phyloP scores from a whole-genome alignment of 225 moss, liverwort and hornwort species.

The Rhytidiadelphus loreus region DNA sequence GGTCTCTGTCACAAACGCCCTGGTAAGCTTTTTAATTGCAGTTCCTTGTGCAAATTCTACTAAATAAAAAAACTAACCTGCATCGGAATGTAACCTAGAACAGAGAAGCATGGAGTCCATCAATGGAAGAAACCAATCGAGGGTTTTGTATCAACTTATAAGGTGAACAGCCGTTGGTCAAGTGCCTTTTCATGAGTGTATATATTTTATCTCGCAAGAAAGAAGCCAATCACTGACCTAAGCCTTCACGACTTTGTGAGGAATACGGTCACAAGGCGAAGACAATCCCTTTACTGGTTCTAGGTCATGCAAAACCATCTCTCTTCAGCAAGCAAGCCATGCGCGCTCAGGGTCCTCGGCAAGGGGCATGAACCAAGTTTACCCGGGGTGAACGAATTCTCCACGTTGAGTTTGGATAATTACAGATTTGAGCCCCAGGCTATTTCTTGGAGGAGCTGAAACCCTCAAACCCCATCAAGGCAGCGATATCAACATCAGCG shows the following conservation, averaged over 20 bases:
- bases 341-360: background rate
- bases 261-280: background rate
- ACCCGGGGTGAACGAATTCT: background rate
- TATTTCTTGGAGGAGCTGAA: constrained; percentile 70
- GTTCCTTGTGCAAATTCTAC: background rate
- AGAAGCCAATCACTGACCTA: background rate
- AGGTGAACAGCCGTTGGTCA: background rate
- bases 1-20: background rate
- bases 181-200: background rate
- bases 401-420: background rate
- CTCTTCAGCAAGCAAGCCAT: background rate
- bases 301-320: background rate
- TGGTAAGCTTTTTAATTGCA: background rate
- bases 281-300: background rate
- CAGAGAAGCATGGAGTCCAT: background rate
- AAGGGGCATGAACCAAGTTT: background rate
- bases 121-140: background rate
- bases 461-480: constrained; percentile 90
- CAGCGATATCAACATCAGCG: constrained; percentile 53
- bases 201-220: background rate
- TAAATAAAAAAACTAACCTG: background rate
- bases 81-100: background rate
- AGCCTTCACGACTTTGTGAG: background rate
- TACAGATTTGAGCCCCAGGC: background rate
- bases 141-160: background rate